These are phyloP conservation scores for Mycena rebaudengoi DNA, from an alignment of 768 basidiomycete genomes.

Conservation along the genomic window DNA sequence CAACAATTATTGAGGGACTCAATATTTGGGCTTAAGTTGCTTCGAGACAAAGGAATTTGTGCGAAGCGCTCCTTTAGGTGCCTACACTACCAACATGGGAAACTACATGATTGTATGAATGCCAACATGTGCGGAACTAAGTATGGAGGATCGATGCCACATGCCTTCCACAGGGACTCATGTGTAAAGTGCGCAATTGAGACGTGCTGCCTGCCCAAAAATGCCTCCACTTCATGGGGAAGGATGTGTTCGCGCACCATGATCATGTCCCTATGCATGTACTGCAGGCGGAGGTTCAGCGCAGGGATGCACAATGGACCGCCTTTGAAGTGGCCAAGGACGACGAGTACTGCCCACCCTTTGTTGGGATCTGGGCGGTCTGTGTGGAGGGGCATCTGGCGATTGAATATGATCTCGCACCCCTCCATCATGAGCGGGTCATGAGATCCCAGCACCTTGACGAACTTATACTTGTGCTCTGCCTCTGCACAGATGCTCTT, in stretches of 20 bases:
- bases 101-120: too few species aligned
- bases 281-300: slow-evolving; percentile 16
- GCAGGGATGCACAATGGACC: slow-evolving; percentile 16
- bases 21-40: too few species aligned
- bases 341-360: slow-evolving; percentile 1
- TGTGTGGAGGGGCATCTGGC: not conserved
- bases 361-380: slow-evolving; percentile 1
- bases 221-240: slow-evolving; percentile 28
- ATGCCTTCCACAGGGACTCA: not conserved
- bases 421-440: slow-evolving; percentile 6
- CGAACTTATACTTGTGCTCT: not conserved
- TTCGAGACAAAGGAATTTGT: too few species aligned
- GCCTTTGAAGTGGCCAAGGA: slow-evolving; percentile 4
- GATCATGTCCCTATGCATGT: slow-evolving; percentile 23
- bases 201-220: slow-evolving; percentile 25
- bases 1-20: too few species aligned
- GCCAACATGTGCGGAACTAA: too few species aligned
- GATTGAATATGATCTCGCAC: slow-evolving; percentile 3
- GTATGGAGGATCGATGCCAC: not conserved
- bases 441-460: not conserved
- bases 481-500: not conserved
- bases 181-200: slow-evolving; percentile 31
- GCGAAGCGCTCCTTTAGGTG: too few species aligned
- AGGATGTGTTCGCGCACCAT: slow-evolving; percentile 23
- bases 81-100: too few species aligned